Percentiles rank a stretch among this genome's conserved stretches.
These are phyloP conservation scores for Paramicrosporidium saccamoebae DNA, from an alignment of 371 early-diverging fungal species.

Conservation along the genomic window DNA sequence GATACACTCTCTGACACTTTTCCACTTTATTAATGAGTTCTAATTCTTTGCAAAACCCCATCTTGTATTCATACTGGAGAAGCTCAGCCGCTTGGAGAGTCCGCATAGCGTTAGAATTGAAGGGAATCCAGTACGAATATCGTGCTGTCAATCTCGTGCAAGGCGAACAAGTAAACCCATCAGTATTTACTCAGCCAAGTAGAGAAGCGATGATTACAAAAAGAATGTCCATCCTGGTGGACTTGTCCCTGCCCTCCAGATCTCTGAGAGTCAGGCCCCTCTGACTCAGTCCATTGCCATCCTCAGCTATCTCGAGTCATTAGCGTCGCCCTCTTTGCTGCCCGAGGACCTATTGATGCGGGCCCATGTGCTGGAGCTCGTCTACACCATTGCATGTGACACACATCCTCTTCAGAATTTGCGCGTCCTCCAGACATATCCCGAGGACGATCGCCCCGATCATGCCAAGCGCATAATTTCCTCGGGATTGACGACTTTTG, in stretches of 20 bases:
- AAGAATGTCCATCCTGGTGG: constrained; percentile 21
- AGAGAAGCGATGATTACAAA: constrained; percentile 14
- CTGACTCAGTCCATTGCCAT: constrained; percentile 41
- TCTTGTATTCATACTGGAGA: constrained; percentile 35
- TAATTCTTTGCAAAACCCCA: too few species aligned
- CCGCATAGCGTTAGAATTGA: constrained; percentile 28
- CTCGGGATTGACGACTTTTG: constrained; percentile 26
- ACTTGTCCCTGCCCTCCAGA: constrained; percentile 25
- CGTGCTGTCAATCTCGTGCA: constrained; percentile 21
- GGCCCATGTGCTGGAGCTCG: constrained; percentile 25
- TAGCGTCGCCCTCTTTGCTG: constrained; percentile 21
- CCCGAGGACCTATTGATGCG: constrained; percentile 24
- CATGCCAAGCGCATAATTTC: constrained; percentile 21
- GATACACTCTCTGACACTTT: too few species aligned
- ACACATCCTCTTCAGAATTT: constrained; percentile 66
- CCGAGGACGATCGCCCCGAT: constrained; percentile 12
- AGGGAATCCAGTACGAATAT: constrained; percentile 25
- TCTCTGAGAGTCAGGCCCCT: constrained; percentile 13
- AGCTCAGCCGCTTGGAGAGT: constrained; percentile 43
- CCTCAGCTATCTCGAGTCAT: constrained; percentile 58
- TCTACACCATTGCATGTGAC: constrained; percentile 30
- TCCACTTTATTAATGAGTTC: too few species aligned
- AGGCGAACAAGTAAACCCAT: constrained; percentile 19
- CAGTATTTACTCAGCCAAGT: constrained; percentile 1
- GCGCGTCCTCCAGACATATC: constrained; percentile 19